phyloP scores from a whole-genome alignment of 2,329 filamentous ascomycete species.

The Xylaria sp. region DNA sequence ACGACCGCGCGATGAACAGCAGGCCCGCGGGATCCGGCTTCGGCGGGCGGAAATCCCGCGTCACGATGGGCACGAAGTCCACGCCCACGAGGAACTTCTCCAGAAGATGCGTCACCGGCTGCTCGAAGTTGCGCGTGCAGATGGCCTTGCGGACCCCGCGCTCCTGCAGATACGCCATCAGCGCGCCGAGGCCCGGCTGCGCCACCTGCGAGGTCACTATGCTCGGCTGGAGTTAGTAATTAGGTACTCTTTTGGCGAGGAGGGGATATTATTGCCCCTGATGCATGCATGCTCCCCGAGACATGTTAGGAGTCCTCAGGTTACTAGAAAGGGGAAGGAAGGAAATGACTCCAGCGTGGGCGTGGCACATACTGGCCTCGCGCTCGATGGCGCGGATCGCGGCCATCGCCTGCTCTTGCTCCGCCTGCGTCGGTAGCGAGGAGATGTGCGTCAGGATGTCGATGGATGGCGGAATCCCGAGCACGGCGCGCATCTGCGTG shows the following conservation, averaged over 20 bases:
- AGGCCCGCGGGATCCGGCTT: constrained; percentile 92
- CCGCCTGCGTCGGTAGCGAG: constrained; percentile 68
- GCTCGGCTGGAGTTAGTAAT: no score
- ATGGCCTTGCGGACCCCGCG: constrained; percentile 79
- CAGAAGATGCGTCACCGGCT: constrained; percentile 79
- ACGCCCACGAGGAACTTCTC: constrained; percentile 75
- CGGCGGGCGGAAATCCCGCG: constrained; percentile 81
- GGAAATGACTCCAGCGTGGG: no score
- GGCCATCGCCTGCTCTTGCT: constrained; percentile 72
- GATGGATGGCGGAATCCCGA: constrained; percentile 74
- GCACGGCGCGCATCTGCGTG: constrained; percentile 78
- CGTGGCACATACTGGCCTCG: no score
- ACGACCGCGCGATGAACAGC: constrained; percentile 81
- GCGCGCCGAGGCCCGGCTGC: constrained; percentile 78
- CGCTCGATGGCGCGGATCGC: constrained; percentile 84
- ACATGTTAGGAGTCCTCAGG: no score
- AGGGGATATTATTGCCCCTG: no score
- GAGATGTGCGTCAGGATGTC: constrained; percentile 95
- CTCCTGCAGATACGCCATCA: constrained; percentile 85
- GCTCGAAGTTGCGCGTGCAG: constrained; percentile 93
- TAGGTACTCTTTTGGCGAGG: no score
- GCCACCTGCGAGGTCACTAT: constrained; percentile 81
- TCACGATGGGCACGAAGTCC: constrained; percentile 80
- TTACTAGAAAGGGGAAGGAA: no score
- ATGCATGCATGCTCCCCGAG: no score